phyloP scores from a whole-genome alignment of 2,329 filamentous ascomycete genomes.

The Penicillium paneum region DNA sequence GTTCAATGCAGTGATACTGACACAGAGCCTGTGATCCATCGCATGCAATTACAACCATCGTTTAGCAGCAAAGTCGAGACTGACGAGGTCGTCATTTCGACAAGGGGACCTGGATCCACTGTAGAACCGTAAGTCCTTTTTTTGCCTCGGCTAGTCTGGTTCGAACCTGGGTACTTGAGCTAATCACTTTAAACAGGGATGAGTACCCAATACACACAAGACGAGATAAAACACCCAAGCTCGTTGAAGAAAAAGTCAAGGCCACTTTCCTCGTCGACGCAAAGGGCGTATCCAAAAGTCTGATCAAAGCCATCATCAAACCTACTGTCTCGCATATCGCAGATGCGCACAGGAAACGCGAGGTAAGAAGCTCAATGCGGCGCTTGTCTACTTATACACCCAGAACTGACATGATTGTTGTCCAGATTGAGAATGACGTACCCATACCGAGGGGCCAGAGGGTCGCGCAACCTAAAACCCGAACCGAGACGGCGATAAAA shows the following conservation, averaged over 20 bases:
- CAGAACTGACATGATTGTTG: neutral
- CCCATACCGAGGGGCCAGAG: neutral
- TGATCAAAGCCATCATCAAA: slow-evolving; percentile 10
- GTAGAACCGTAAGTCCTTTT: neutral
- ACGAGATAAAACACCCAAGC: neutral
- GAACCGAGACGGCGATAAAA: neutral
- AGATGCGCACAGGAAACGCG: neutral
- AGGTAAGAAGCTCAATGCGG: neutral
- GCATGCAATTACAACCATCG: neutral
- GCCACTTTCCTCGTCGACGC: neutral
- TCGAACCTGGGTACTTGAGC: neutral
- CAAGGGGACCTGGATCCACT: neutral
- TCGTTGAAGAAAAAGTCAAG: neutral
- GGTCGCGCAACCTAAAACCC: neutral
- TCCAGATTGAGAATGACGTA: neutral
- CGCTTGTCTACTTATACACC: neutral
- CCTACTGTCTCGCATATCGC: slow-evolving; percentile 7
- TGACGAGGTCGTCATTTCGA: neutral
- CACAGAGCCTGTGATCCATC: neutral
- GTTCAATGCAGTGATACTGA: neutral
- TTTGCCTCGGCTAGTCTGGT: neutral
- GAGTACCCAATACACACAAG: neutral
- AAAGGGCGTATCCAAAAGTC: neutral
- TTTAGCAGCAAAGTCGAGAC: neutral
- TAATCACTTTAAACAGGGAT: neutral